Percentiles rank a stretch among this genome's conserved stretches.
phyloP scores from a whole-genome alignment of 306 rosid species.

The Dalbergia cochinchinensis region DNA sequence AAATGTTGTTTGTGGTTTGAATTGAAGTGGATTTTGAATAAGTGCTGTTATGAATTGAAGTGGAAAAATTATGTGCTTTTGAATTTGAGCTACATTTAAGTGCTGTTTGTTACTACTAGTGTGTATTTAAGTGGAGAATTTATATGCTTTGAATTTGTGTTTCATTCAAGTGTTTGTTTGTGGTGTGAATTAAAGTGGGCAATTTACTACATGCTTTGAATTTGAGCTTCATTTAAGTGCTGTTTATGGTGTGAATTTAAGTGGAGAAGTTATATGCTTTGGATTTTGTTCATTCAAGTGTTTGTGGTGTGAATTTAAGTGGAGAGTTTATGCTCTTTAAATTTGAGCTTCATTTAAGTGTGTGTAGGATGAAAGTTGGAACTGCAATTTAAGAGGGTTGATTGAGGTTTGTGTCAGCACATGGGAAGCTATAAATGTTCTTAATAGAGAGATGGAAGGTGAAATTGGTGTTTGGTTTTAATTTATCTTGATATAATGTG shows the following conservation, averaged over 20 bases:
- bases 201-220: background rate
- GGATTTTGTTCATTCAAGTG: background rate
- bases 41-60: background rate
- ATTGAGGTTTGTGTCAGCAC: background rate
- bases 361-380: background rate
- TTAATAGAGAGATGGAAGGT: background rate
- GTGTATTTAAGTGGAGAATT: background rate
- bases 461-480: background rate
- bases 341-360: conserved; percentile 17
- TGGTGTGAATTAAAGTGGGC: background rate
- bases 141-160: background rate
- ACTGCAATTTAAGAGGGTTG: conserved; percentile 4
- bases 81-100: conserved; percentile 1
- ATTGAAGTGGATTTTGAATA: no score
- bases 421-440: conserved; percentile 12
- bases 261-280: background rate
- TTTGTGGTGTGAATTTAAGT: background rate
- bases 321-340: conserved; percentile 15
- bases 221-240: conserved; percentile 3
- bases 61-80: background rate
- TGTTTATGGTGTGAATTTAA: background rate
- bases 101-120: background rate
- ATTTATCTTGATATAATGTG: background rate
- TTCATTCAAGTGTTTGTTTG: background rate
- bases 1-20: no score